Conservation (phyloP, 352 stramenopile genomes). For the Phytophthora europaea region DNA sequence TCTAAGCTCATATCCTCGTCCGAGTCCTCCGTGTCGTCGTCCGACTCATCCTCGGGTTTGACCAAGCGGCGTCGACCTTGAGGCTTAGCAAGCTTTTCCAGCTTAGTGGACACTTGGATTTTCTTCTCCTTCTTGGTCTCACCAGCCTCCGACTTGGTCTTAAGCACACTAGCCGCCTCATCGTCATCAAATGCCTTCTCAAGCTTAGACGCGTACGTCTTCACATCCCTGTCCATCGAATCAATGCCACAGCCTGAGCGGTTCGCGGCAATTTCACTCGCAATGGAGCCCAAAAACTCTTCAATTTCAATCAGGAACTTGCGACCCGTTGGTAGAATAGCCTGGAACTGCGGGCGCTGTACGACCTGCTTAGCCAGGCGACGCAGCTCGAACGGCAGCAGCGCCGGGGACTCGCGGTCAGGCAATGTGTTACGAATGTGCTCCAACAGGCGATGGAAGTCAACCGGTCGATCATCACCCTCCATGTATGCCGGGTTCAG, state of each 20-base stretch:
- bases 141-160: constrained; percentile 34
- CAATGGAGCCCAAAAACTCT: constrained; percentile 81
- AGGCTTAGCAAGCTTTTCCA: constrained; percentile 69
- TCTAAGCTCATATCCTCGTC: constrained; percentile 62
- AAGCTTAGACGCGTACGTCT: constrained; percentile 74
- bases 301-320: constrained; percentile 94
- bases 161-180: constrained; percentile 32
- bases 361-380: constrained; percentile 88
- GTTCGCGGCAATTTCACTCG: constrained; percentile 66
- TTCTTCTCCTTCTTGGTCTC: constrained; percentile 58
- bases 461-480: constrained; percentile 94
- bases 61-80: constrained; percentile 58
- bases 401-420: constrained; percentile 67
- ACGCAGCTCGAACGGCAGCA: constrained; percentile 89
- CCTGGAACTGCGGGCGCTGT: constrained; percentile 80
- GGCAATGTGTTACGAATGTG: constrained; percentile 90
- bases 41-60: constrained; percentile 54
- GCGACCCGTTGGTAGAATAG: constrained; percentile 87
- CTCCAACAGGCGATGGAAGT: constrained; percentile 95
- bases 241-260: constrained; percentile 68
- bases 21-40: constrained; percentile 60
- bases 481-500: constrained; percentile 99
- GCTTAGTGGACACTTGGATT: constrained; percentile 66
- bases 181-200: constrained; percentile 77
- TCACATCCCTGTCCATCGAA: constrained; percentile 69